Conservation (phyloP, 139 green algal species). For the Chlamydomonas schloesseri region DNA sequence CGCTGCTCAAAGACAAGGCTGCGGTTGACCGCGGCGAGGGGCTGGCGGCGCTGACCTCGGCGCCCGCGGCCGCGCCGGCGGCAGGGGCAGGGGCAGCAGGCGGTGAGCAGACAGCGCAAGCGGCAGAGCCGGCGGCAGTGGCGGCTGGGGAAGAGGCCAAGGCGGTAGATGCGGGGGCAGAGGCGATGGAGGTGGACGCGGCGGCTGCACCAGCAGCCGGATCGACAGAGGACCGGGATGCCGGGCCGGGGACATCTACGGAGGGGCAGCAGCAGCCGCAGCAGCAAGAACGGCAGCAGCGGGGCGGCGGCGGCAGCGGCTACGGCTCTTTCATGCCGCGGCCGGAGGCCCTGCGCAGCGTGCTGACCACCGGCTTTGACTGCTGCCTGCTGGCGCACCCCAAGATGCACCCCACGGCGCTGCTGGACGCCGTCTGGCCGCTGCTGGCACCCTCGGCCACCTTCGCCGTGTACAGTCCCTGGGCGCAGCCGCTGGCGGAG, state of each 20-base stretch:
- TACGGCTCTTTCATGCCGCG: constrained; percentile 32
- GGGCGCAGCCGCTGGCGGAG: constrained; percentile 80
- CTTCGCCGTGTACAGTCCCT: constrained; percentile 79
- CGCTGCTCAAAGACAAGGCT: constrained; percentile 42
- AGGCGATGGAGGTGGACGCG: neutral
- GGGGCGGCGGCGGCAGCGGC: constrained; percentile 2
- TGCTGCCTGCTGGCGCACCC: constrained; percentile 77
- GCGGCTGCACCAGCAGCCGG: neutral
- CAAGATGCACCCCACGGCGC: constrained; percentile 55
- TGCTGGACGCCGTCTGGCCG: constrained; percentile 71
- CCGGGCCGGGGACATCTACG: neutral
- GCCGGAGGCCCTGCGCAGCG: neutral
- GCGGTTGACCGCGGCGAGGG: neutral
- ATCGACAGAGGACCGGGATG: neutral
- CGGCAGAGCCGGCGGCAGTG: neutral
- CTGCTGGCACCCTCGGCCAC: constrained; percentile 79
- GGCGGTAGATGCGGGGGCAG: neutral
- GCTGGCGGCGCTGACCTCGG: constrained; percentile 3
- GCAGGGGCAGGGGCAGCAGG: neutral
- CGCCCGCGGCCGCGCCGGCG: constrained; percentile 7
- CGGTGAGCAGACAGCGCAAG: neutral
- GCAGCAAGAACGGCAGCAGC: neutral
- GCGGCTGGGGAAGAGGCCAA: neutral
- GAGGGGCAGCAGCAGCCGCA: neutral
- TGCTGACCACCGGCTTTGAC: constrained; percentile 65